phyloP scores from a whole-genome alignment of 768 basidiomycete genomes.

The Ramaria sp. region DNA sequence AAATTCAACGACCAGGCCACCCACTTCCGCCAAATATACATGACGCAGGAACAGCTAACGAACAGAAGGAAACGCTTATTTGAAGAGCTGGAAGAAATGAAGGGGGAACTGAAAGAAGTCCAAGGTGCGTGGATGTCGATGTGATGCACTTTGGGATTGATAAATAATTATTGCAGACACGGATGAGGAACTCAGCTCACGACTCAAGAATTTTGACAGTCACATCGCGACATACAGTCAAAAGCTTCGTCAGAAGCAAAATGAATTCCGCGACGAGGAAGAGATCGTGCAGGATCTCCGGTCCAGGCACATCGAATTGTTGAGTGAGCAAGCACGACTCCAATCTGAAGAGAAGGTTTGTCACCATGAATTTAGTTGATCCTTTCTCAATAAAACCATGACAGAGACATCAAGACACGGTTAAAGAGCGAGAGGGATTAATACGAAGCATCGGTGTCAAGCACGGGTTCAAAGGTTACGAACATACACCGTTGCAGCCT shows the following conservation, averaged over 20 bases:
- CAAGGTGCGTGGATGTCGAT: constrained; percentile 34
- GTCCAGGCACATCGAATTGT: constrained; percentile 42
- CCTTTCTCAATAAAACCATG: background rate
- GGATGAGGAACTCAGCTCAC: constrained; percentile 51
- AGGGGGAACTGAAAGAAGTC: constrained; percentile 55
- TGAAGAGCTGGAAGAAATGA: constrained; percentile 49
- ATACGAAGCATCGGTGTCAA: constrained; percentile 62
- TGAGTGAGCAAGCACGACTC: constrained; percentile 56
- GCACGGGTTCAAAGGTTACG: constrained; percentile 66
- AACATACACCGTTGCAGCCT: constrained; percentile 55
- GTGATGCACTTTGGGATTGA: background rate
- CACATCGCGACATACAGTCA: constrained; percentile 9
- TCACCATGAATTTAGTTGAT: background rate
- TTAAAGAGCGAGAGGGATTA: constrained; percentile 59
- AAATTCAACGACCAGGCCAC: constrained; percentile 76
- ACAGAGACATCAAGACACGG: constrained; percentile 64
- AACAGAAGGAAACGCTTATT: constrained; percentile 52
- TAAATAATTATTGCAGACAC: constrained; percentile 36
- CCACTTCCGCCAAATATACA: constrained; percentile 78
- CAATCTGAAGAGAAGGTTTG: constrained; percentile 63
- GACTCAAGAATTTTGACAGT: constrained; percentile 22
- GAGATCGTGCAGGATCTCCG: constrained; percentile 24
- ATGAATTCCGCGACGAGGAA: constrained; percentile 32
- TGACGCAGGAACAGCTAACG: constrained; percentile 53
- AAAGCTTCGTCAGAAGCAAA: constrained; percentile 29